Conservation (phyloP, 2,329 filamentous ascomycete genomes). For the Aureobasidium uvarum region DNA sequence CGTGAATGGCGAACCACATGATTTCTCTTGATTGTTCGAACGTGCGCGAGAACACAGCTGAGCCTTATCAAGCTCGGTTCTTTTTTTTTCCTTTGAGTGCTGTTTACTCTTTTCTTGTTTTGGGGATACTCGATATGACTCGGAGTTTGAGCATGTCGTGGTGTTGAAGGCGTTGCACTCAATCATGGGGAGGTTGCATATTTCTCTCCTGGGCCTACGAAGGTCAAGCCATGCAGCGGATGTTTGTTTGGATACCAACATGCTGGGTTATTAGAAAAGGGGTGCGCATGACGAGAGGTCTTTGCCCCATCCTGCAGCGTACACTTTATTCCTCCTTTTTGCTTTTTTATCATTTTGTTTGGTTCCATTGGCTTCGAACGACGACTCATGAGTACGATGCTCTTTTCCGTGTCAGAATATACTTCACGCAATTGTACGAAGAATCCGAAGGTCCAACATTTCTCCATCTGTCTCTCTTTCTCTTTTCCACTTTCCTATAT, state of each 20-base stretch:
- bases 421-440: too few relatives aligned
- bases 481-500: too few relatives aligned
- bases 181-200: constrained; percentile 12
- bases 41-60: background rate
- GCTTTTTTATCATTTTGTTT: too few relatives aligned
- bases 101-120: background rate
- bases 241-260: constrained; percentile 1
- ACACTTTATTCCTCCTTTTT: too few relatives aligned
- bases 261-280: background rate
- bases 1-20: constrained; percentile 11
- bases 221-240: background rate
- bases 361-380: too few relatives aligned
- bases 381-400: too few relatives aligned
- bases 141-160: constrained; percentile 9
- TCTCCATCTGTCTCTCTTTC: too few relatives aligned
- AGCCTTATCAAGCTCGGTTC: background rate
- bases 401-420: too few relatives aligned
- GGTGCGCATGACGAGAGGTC: background rate
- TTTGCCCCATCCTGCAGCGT: background rate
- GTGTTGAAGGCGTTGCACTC: constrained; percentile 2
- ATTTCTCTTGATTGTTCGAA: background rate
- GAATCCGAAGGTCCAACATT: too few relatives aligned
- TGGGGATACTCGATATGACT: background rate
- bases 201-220: too few relatives aligned
- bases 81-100: background rate